A percentile compares a stretch with the other conserved stretches of the same genome.
These are phyloP conservation scores for Ophiostoma ips DNA, from an alignment of 2,329 filamentous ascomycete genomes.

Conservation along the genomic window DNA sequence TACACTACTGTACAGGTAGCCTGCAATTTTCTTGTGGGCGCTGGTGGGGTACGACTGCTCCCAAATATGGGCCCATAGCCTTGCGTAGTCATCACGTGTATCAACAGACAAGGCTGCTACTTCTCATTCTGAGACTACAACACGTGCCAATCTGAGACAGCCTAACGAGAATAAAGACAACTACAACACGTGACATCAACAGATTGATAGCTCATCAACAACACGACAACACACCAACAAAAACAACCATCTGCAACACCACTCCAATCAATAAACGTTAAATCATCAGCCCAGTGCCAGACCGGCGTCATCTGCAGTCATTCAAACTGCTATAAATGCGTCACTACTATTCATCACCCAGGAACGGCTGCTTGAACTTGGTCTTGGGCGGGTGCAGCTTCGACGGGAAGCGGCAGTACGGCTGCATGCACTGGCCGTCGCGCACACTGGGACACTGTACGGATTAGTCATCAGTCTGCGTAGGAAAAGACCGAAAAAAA, in stretches of 20 bases:
- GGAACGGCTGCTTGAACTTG: conserved; percentile 24
- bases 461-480: neutral
- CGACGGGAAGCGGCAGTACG: conserved; percentile 39
- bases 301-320: neutral
- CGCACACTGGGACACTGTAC: conserved; percentile 38
- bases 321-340: neutral
- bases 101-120: neutral
- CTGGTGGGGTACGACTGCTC: conserved; percentile 3
- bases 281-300: no score
- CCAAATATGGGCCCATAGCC: neutral
- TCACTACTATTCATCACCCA: conserved; percentile 2
- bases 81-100: neutral
- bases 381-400: conserved; percentile 45
- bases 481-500: neutral
- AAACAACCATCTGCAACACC: no score
- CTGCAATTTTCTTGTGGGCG: conserved; percentile 7
- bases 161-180: no score
- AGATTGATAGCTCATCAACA: no score
- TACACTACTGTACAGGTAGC: neutral
- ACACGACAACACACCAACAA: no score
- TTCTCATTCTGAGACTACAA: no score
- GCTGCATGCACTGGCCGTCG: conserved; percentile 37
- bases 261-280: neutral
- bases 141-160: no score
- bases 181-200: no score